Evolutionary conservation across 306 rosid genomes (phyloP), one percentile per base, ranked within the genome.

Genomic region (Cicer chorassanicum): DNA sequence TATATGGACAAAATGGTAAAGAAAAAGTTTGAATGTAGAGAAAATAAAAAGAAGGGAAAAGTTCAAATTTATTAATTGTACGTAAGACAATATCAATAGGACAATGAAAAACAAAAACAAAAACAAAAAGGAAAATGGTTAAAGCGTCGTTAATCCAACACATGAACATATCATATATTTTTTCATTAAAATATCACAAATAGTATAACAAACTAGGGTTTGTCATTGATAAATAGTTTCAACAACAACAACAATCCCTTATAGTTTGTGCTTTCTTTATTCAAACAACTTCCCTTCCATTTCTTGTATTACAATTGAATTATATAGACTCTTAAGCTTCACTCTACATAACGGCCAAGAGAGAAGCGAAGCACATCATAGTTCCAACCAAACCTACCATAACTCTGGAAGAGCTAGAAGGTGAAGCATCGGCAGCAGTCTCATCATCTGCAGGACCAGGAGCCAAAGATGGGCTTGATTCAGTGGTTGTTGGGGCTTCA

Each of bases 331-430:
- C 16, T 41, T 16, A 9, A 7, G 1, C 19, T 29, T 21, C 66
- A 43, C 7, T 51, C 70, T 79, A 86, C 24, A 68, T 41, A 60
- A 65, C 77, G 6, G 74, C 45, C 49, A 83, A 65, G 43, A 73
- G 70, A 4, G 83, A 64, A 73, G 79, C 82, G 21, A 89, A 68
- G 50, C 70, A 82, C 80, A 82, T 80, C 9, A 57, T 1, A 10
- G 65, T 9, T 6, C 84, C 86, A 39, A 68, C 65, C 68, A 71
- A 73, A 63, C 84, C 79, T 11, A 57, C 41, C 61, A 49, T 9
- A 42, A 24, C 49, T 9, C 41, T 36, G 9, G 85, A 69, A 53
- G 77, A 43, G 61, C 80, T 14, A 12, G 56, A 0, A n/a, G 71
- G 0, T 1, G 50, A 7, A 8, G 78, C 12, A 5, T 75, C 83